Evolutionary conservation across 1,139 yeast species (phyloP), one percentile per base, ranked within the genome.

Genomic region (Suhomyces bolitotheri): DNA sequence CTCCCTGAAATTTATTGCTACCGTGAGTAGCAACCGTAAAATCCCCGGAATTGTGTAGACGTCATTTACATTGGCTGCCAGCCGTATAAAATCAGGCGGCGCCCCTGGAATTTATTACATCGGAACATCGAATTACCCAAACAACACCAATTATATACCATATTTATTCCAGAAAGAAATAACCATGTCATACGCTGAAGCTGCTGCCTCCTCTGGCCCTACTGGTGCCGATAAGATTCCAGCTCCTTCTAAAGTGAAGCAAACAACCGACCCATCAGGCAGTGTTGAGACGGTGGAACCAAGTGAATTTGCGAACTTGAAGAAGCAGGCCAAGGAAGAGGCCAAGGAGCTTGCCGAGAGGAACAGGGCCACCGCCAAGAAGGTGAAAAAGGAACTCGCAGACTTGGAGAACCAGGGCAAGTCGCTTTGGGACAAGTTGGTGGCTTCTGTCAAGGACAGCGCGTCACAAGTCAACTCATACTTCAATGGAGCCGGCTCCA

Each of bases 181-280:
- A 16, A 32, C 3, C n/a, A 43, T 43, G 47, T 43, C 49, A 15
- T 66, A 66, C 64, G 69, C 72, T 29, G 65, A 66, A 36, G 72
- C 67, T 37, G 73, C 71, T 40, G 64, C 64, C 33, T 54, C 66
- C 15, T 58, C 68, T 4, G 69, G 67, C 8, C 69, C 70, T 28
- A 43, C 45, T 14, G 50, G 51, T 7, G 51, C 51, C 39, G 45
- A 45, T 28, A 47, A 50, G 31, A 35, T 51, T 31, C 69, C 70
- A 25, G 41, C 45, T 33, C 56, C 58, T 9, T 51, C 64, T 14
- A 50, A 46, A 36, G 54, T 58, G 13, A 47, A 58, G 39, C 43
- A 36, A 40, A 46, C 51, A 10, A 36, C 54, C 26, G 44, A 49
- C 12, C 61, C 65, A n/a, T 38, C 47, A 7, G 66, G 65, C 1